A percentile compares a stretch with the other conserved stretches of the same genome.
Conservation (phyloP, 805 yeast genomes). For the Lipomyces sp. region DNA sequence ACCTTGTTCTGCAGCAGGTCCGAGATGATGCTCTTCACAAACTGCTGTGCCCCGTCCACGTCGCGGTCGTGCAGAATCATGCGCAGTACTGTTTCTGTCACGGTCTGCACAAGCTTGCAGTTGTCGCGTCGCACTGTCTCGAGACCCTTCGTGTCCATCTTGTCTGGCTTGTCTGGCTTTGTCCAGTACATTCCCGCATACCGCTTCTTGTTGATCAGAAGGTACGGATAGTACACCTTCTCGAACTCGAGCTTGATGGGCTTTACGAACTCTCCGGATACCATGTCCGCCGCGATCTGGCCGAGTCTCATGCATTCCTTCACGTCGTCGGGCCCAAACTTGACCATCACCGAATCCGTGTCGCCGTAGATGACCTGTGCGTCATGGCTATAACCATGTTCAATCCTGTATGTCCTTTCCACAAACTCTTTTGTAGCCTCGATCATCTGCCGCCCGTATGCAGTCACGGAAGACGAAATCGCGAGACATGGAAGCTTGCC, state of each 20-base stretch:
- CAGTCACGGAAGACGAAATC: slow-evolving; percentile 90
- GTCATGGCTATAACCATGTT: slow-evolving; percentile 79
- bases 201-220: slow-evolving; percentile 90
- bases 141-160: slow-evolving; percentile 97
- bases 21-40: slow-evolving; percentile 82
- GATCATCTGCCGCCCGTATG: slow-evolving; percentile 96
- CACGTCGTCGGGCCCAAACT: slow-evolving; percentile 80
- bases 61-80: slow-evolving; percentile 82
- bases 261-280: slow-evolving; percentile 68
- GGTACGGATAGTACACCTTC: slow-evolving; percentile 91
- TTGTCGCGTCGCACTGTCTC: slow-evolving; percentile 98
- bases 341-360: slow-evolving; percentile 99
- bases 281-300: slow-evolving; percentile 87
- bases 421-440: slow-evolving; percentile 86
- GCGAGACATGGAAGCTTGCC: slow-evolving; percentile 97
- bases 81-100: slow-evolving; percentile 85
- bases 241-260: slow-evolving; percentile 97
- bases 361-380: slow-evolving; percentile 95
- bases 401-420: slow-evolving; percentile 70
- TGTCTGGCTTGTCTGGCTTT: slow-evolving; percentile 82
- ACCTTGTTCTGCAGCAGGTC: slow-evolving; percentile 86
- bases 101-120: slow-evolving; percentile 90
- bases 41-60: slow-evolving; percentile 77
- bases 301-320: slow-evolving; percentile 87
- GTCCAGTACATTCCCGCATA: slow-evolving; percentile 99